Percentiles rank a stretch among this genome's conserved stretches.
Conservation (phyloP, 148 eudicot species). For the Vaccinium vitisidaea region DNA sequence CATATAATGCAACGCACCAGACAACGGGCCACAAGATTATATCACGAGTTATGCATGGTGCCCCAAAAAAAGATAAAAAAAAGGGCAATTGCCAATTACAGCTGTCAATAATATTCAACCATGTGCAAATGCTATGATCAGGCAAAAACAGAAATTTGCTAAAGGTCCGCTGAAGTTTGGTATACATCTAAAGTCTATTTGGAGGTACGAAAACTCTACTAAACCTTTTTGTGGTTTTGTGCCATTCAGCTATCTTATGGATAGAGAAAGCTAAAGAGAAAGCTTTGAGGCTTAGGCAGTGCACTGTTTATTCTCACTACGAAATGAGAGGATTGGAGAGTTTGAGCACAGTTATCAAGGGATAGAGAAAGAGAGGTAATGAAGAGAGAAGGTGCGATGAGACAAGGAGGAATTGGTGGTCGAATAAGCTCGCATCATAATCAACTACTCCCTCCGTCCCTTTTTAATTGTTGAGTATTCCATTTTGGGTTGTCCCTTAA, state of each 20-base stretch:
- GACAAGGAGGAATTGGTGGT: not conserved
- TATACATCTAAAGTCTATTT: not conserved
- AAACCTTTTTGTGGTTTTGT: not conserved
- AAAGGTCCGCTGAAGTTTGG: not conserved
- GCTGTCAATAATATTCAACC: not conserved
- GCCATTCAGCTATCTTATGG: not conserved
- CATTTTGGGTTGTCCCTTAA: too few relatives aligned
- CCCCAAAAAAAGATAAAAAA: not conserved
- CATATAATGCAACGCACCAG: not conserved
- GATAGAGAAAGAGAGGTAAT: not conserved
- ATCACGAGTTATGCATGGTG: not conserved
- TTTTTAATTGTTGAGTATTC: too few relatives aligned
- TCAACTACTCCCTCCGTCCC: not conserved
- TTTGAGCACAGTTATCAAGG: not conserved
- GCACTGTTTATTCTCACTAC: not conserved
- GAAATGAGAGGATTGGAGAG: not conserved
- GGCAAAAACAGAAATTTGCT: not conserved
- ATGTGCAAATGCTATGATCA: not conserved
- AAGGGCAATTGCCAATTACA: not conserved
- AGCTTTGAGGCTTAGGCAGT: not conserved
- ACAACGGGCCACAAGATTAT: not conserved
- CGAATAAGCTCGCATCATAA: not conserved
- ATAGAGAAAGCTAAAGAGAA: not conserved
- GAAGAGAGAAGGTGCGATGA: not conserved
- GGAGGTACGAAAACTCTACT: not conserved